phyloP scores from a whole-genome alignment of 768 basidiomycete genomes.

The Rhizopogon sp. region DNA sequence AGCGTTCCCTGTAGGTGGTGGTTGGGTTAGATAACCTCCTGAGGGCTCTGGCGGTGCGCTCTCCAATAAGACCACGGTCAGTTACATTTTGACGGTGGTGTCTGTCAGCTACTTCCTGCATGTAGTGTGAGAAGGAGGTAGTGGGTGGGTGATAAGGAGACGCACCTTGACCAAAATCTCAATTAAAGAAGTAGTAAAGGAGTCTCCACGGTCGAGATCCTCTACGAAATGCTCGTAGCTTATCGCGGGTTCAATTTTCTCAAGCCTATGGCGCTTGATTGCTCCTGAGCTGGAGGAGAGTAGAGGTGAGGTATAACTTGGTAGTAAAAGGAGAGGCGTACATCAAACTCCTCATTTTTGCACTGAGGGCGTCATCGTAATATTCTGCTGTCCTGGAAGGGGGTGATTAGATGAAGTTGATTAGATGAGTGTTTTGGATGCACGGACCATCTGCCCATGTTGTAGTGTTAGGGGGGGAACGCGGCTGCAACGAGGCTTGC shows the following conservation, averaged over 20 bases:
- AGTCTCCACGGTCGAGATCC: slow-evolving; percentile 74
- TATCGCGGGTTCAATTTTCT: slow-evolving; percentile 59
- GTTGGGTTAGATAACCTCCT: slow-evolving; percentile 49
- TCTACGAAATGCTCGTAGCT: slow-evolving; percentile 73
- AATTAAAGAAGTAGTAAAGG: slow-evolving; percentile 70
- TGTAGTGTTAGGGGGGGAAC: slow-evolving; percentile 5
- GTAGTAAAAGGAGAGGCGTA: slow-evolving; percentile 33
- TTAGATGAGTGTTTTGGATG: background rate
- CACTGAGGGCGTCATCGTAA: slow-evolving; percentile 65
- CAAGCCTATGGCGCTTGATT: slow-evolving; percentile 62
- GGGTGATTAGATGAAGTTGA: slow-evolving; percentile 1
- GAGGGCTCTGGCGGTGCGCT: slow-evolving; percentile 60
- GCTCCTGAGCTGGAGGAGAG: slow-evolving; percentile 53
- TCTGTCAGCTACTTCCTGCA: slow-evolving; percentile 74
- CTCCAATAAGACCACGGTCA: slow-evolving; percentile 60
- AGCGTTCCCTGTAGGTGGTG: slow-evolving; percentile 49
- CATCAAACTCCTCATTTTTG: slow-evolving; percentile 77
- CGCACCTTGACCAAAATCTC: slow-evolving; percentile 77
- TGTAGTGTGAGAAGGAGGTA: slow-evolving; percentile 1
- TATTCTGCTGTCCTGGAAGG: slow-evolving; percentile 64
- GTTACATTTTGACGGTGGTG: slow-evolving; percentile 44
- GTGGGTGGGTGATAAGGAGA: background rate
- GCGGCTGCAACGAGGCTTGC: slow-evolving; percentile 22
- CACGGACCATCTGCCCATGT: slow-evolving; percentile 69
- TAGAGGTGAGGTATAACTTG: background rate